These are phyloP conservation scores for Persicaria maculosa DNA, from an alignment of 148 eudicot species.

Conservation along the genomic window DNA sequence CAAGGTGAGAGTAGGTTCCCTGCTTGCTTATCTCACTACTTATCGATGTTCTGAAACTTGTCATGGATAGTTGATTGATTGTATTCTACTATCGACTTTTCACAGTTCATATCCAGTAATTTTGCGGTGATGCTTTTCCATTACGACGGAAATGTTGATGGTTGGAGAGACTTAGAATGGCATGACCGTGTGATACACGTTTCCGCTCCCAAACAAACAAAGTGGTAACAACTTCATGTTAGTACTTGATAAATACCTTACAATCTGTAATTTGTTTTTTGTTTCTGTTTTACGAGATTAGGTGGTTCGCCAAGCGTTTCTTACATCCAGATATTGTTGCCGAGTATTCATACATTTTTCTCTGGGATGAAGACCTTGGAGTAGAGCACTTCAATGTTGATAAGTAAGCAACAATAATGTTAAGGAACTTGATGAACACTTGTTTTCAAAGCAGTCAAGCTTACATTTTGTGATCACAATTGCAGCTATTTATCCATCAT, in stretches of 20 bases:
- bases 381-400: constrained; percentile 49
- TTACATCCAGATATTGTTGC: constrained; percentile 65
- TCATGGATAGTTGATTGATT: not conserved
- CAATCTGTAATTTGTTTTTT: not conserved
- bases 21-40: not conserved
- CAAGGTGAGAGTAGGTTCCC: constrained; percentile 31
- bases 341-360: constrained; percentile 54
- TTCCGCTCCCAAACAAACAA: constrained; percentile 56
- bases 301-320: constrained; percentile 85
- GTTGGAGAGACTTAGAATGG: constrained; percentile 57
- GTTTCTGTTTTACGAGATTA: constrained; percentile 15
- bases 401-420: constrained; percentile 24
- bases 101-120: constrained; percentile 40
- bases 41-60: not conserved
- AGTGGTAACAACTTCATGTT: constrained; percentile 33
- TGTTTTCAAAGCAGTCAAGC: constrained; percentile 2
- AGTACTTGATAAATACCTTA: not conserved
- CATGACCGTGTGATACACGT: constrained; percentile 46
- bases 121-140: constrained; percentile 69
- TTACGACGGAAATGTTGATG: constrained; percentile 60
- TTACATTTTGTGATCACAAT: not conserved
- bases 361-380: constrained; percentile 79
- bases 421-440: not conserved
- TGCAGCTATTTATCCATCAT: constrained; percentile 52
- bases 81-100: not conserved